These are phyloP conservation scores for Coprinopsis marcescibilis DNA, from an alignment of 768 basidiomycete species.

Conservation along the genomic window DNA sequence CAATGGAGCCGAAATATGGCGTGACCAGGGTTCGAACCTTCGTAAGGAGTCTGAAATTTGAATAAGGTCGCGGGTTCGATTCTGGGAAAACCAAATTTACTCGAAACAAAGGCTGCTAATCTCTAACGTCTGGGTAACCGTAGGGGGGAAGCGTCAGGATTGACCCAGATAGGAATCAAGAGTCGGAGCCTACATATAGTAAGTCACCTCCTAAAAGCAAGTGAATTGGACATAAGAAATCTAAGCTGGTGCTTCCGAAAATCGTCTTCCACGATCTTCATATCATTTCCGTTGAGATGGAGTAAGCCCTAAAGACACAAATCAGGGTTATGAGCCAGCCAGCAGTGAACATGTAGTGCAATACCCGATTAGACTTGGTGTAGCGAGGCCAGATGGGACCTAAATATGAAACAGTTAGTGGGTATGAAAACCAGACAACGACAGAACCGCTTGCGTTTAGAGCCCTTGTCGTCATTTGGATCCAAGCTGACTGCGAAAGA, in stretches of 20 bases:
- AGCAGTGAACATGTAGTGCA: too few species aligned
- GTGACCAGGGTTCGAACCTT: too few species aligned
- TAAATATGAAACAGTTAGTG: constrained; percentile 19
- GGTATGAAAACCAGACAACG: not conserved
- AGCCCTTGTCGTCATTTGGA: constrained; percentile 35
- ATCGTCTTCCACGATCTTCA: constrained; percentile 29
- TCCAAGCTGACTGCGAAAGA: constrained; percentile 33
- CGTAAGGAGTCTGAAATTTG: too few species aligned
- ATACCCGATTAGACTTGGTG: constrained; percentile 22
- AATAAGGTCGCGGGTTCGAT: too few species aligned
- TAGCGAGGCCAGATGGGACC: constrained; percentile 26
- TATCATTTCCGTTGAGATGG: constrained; percentile 25
- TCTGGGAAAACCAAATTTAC: too few species aligned
- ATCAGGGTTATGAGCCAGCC: not conserved
- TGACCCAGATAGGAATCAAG: too few species aligned
- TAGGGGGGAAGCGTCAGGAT: too few species aligned
- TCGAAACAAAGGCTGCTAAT: too few species aligned
- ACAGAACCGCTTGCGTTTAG: too few species aligned
- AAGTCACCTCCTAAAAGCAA: constrained; percentile 13
- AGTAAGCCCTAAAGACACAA: not conserved
- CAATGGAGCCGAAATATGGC: too few species aligned
- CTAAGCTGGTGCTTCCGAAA: constrained; percentile 31
- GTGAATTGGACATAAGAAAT: constrained; percentile 28
- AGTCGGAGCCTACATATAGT: too few species aligned
- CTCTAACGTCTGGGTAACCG: too few species aligned